These are phyloP conservation scores for Ascosphaera pollenicola DNA, from an alignment of 2,329 filamentous ascomycete genomes.

Conservation along the genomic window DNA sequence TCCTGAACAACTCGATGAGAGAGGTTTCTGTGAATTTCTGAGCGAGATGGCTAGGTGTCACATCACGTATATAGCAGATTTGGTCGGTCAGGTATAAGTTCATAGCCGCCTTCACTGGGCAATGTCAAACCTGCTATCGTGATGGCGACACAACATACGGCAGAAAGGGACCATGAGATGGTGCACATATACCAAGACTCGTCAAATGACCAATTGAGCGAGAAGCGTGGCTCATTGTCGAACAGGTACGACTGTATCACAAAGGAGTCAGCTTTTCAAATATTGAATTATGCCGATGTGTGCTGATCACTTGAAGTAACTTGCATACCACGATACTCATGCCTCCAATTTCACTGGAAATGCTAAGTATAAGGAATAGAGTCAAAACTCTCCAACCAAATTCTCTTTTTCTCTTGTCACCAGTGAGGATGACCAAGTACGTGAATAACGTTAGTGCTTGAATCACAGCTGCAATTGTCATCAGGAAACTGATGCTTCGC, in stretches of 20 bases:
- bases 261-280: constrained; percentile 2
- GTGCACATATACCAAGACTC: constrained; percentile 55
- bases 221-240: constrained; percentile 65
- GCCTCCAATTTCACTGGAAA: constrained; percentile 47
- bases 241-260: constrained; percentile 50
- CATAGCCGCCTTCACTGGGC: constrained; percentile 68
- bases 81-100: constrained; percentile 37
- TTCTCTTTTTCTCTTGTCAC: constrained; percentile 60
- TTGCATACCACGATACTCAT: constrained; percentile 60
- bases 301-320: neutral
- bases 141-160: constrained; percentile 34
- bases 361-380: constrained; percentile 41
- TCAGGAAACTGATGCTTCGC: constrained; percentile 69
- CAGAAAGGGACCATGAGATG: constrained; percentile 33
- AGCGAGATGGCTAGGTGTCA: no score
- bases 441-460: constrained; percentile 62
- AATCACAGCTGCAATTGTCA: constrained; percentile 63
- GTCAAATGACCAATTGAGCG: constrained; percentile 61
- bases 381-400: constrained; percentile 61
- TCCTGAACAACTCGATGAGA: no score
- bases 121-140: constrained; percentile 45
- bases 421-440: constrained; percentile 54
- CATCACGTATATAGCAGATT: neutral
- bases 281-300: neutral
- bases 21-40: no score